Evolutionary conservation across 345 rosid genomes (phyloP).

Genomic region (Salix brachista): DNA sequence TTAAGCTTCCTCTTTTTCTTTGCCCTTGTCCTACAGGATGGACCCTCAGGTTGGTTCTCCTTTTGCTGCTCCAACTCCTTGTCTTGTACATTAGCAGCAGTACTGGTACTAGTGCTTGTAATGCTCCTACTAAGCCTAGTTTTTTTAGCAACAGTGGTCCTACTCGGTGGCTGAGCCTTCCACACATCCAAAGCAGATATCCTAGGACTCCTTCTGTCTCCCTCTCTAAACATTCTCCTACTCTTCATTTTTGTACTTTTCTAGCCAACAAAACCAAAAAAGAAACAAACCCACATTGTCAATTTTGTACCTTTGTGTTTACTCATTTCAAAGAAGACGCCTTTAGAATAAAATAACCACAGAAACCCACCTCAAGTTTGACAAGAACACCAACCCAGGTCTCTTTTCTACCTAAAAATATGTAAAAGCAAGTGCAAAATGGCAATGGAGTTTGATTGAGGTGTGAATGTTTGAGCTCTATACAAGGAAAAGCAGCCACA

Average conservation of each 20-base stretch:
- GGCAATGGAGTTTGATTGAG: background rate
- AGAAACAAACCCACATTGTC: slow-evolving; percentile 15
- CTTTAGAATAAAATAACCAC: background rate
- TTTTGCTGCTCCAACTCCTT: slow-evolving; percentile 2
- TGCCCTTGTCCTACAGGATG: slow-evolving; percentile 28
- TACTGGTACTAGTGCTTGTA: background rate
- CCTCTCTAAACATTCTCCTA: slow-evolving; percentile 39
- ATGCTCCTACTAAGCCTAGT: background rate
- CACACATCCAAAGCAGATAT: slow-evolving; percentile 38
- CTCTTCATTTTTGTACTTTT: slow-evolving; percentile 29
- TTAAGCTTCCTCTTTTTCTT: slow-evolving; percentile 42
- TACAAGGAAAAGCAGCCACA: background rate
- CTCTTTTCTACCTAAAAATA: background rate
- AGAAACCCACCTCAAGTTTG: slow-evolving; percentile 11
- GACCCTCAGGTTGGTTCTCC: slow-evolving; percentile 17
- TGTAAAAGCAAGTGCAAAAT: too few relatives aligned
- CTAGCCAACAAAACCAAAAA: slow-evolving; percentile 13
- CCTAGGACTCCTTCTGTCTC: slow-evolving; percentile 45
- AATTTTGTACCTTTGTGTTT: background rate
- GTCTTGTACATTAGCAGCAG: background rate
- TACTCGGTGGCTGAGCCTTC: slow-evolving; percentile 29
- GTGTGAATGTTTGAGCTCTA: slow-evolving; percentile 1
- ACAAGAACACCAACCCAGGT: slow-evolving; percentile 8
- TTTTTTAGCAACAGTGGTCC: slow-evolving; percentile 2
- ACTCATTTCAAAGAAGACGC: background rate